These are phyloP conservation scores for Globisporangium canariense DNA, from an alignment of 352 stramenopile species.

Conservation along the genomic window DNA sequence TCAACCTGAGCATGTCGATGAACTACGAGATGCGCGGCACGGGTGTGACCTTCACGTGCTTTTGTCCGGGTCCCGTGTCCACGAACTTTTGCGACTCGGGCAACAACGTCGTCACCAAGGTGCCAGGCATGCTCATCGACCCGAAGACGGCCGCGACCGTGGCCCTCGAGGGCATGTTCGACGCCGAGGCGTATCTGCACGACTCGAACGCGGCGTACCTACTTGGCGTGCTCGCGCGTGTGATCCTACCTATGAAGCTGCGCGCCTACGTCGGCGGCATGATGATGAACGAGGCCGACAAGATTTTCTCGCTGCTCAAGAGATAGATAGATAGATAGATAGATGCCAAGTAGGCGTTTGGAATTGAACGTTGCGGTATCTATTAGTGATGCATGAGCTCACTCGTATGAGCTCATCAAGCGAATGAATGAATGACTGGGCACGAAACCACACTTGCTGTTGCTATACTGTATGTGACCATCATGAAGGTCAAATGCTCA, in stretches of 20 bases:
- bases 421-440: too few species aligned
- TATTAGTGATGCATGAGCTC: too few species aligned
- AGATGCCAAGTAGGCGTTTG: too few species aligned
- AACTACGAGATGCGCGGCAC: conserved; percentile 67
- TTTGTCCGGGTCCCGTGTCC: conserved; percentile 54
- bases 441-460: too few species aligned
- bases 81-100: conserved; percentile 56
- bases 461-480: too few species aligned
- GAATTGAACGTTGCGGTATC: too few species aligned
- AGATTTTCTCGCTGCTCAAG: conserved; percentile 4
- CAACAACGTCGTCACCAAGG: conserved; percentile 17
- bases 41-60: conserved; percentile 63
- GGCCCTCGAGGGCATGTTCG: conserved; percentile 19
- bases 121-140: not conserved
- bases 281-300: conserved; percentile 7
- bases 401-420: too few species aligned
- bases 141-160: conserved; percentile 9
- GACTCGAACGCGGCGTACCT: conserved; percentile 25
- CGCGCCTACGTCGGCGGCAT: not conserved
- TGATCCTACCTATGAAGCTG: not conserved
- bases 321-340: not conserved
- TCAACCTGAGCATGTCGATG: conserved; percentile 62
- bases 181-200: conserved; percentile 28
- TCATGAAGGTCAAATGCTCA: too few species aligned
- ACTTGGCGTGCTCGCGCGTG: not conserved